Evolutionary conservation across 1,284 basidiomycete genomes (phyloP).

Genomic region (Ceratobasidium sp.): DNA sequence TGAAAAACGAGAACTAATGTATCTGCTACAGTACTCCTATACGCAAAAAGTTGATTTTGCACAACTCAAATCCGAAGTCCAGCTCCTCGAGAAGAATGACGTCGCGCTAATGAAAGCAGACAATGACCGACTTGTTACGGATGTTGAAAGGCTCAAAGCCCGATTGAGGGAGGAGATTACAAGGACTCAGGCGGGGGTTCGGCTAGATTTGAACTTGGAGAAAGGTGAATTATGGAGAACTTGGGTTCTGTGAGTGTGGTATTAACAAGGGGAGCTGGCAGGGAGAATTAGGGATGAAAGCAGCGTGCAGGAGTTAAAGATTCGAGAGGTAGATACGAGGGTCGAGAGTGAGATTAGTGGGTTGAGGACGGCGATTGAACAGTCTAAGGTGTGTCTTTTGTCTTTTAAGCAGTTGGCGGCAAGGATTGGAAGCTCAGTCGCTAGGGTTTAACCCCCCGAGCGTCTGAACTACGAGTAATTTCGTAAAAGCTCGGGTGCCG

Average conservation of each 20-base stretch:
- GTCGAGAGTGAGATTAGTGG: constrained; percentile 98
- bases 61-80: constrained; percentile 95
- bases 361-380: constrained; percentile 90
- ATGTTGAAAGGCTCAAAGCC: constrained; percentile 97
- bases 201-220: constrained; percentile 96
- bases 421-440: too few species aligned
- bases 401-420: too few species aligned
- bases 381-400: constrained; percentile 77
- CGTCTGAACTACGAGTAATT: too few species aligned
- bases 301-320: constrained; percentile 93
- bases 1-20: too few species aligned
- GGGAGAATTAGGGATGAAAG: constrained; percentile 94
- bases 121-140: constrained; percentile 82
- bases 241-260: too few species aligned
- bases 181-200: constrained; percentile 93
- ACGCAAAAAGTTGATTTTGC: constrained; percentile 98
- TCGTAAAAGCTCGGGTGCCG: too few species aligned
- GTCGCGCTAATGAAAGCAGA: constrained; percentile 84
- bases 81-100: constrained; percentile 98
- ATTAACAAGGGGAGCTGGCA: constrained; percentile 24
- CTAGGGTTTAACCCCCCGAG: too few species aligned
- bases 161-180: constrained; percentile 92
- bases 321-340: constrained; percentile 97
- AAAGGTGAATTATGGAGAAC: constrained; percentile 68
- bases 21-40: constrained; percentile 80